Base-by-base conservation (phyloP, 1,284 basidiomycete genomes). In the Cryptococcus sp. region DNA sequence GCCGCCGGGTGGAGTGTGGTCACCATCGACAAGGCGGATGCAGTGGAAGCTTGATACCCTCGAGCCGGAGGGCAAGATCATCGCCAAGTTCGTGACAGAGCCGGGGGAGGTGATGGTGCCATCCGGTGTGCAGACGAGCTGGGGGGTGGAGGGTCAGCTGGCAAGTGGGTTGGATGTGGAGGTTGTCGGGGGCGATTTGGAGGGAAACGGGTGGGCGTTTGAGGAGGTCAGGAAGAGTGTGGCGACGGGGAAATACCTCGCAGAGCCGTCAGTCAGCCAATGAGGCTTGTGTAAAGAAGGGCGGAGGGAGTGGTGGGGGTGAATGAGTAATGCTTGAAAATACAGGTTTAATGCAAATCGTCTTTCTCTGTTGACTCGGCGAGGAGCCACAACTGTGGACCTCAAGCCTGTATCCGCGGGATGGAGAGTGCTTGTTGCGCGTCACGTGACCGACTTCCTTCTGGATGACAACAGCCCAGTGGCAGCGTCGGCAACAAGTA, bases 41-140 rank as follows among this genome's bases (percentile, higher is more conserved):
- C 64, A 68, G 1, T 81, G 80, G 78, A 70, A 73, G 42, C 57
- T 78, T 33, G 73, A 69, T 4, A 40, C 52, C 13, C 52, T 46
- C 4, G 55, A 37, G 3, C 46, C 43, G 9, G 66, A 73, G 28
- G 69, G 72, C 46, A 82, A 82, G 67, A 67, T 81, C 21, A 73
- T 82, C n/a, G 81, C 80, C 0, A 72, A 78, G 37, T 78, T 81
- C 62, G 55, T 72, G 28, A 78, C 73, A 8, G 68, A 74, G 16
- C 44, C 62, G 1, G 72, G 67, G 2, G 55, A 53, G 21, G 67
- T 66, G 1, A 65, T 72, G 44, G 42, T 50, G 3, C 77, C 79
- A 0, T 64, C 66, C 24, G 73, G 74, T 9, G 74, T 80, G 5
- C 65, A 72, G 16, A 75, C 79, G n/a, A 72, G 68, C 45, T 82